Conservation (phyloP, 2,329 filamentous ascomycete species). For the Periconia sp. region DNA sequence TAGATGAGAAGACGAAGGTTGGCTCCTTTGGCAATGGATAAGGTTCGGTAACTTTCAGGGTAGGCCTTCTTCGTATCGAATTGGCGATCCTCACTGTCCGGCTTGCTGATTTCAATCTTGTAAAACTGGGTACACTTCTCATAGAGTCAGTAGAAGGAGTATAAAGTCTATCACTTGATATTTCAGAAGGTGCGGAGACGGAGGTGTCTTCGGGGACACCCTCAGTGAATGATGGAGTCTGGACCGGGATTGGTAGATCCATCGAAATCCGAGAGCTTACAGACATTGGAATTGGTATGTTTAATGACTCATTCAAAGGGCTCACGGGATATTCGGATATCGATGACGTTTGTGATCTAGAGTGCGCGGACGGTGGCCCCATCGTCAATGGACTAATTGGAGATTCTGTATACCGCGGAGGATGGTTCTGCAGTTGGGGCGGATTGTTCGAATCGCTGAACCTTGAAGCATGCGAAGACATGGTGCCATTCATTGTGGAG, state of each 20-base stretch:
- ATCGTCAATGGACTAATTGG: conserved; percentile 23
- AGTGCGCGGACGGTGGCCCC: conserved; percentile 2
- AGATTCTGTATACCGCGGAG: conserved; percentile 24
- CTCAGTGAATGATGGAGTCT: conserved; percentile 11
- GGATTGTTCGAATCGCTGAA: conserved; percentile 7
- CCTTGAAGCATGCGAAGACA: conserved; percentile 14
- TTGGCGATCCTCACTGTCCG: conserved; percentile 22
- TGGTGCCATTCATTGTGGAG: conserved; percentile 15
- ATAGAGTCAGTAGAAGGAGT: conserved; percentile 19
- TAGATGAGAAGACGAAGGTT: conserved; percentile 33
- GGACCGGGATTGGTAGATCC: conserved; percentile 28
- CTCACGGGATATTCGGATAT: conserved; percentile 18
- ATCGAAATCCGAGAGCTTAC: conserved; percentile 19
- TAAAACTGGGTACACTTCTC: conserved; percentile 15
- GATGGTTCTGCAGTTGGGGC: conserved; percentile 1
- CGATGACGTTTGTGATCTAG: conserved; percentile 11
- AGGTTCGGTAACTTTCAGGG: conserved; percentile 15
- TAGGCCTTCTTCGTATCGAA: conserved; percentile 23
- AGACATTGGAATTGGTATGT: conserved; percentile 23
- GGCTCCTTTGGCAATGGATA: conserved; percentile 32
- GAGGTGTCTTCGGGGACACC: conserved; percentile 10
- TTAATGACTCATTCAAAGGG: conserved; percentile 24
- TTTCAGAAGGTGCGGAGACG: conserved; percentile 14
- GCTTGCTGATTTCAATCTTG: conserved; percentile 20
- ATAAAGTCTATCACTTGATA: conserved; percentile 11